Conservation (phyloP, 768 basidiomycete species). For the Tylopilus vinaceipallidus region DNA sequence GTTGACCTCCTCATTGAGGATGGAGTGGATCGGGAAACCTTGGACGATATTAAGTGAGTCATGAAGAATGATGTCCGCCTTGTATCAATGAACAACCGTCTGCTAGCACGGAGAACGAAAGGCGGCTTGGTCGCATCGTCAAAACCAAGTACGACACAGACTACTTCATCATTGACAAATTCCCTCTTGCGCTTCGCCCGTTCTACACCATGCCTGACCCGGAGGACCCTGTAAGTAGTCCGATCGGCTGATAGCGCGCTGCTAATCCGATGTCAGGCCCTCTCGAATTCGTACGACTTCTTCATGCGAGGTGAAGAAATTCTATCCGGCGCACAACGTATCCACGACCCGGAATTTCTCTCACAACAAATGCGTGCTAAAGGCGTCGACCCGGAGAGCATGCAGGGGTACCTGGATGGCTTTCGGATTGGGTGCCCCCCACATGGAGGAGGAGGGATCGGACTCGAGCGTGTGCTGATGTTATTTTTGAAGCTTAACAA, state of each 20-base stretch:
- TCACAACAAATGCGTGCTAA: slow-evolving; percentile 80
- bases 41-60: slow-evolving; percentile 88
- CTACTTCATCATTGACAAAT: slow-evolving; percentile 99
- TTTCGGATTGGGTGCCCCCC: slow-evolving; percentile 95
- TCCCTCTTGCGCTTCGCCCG: slow-evolving; percentile 91
- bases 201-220: slow-evolving; percentile 99
- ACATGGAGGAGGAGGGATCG: slow-evolving; percentile 96
- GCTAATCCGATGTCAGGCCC: slow-evolving; percentile 45
- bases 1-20: slow-evolving; percentile 84
- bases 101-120: slow-evolving; percentile 90
- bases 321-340: slow-evolving; percentile 95
- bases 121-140: slow-evolving; percentile 84
- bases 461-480: slow-evolving; percentile 94
- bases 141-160: slow-evolving; percentile 95
- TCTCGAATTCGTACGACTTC: slow-evolving; percentile 99
- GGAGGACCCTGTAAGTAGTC: slow-evolving; percentile 66
- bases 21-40: slow-evolving; percentile 69
- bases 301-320: slow-evolving; percentile 99
- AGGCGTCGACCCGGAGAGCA: slow-evolving; percentile 87
- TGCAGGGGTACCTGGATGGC: slow-evolving; percentile 91
- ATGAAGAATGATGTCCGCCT: not conserved
- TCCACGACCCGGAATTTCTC: slow-evolving; percentile 86
- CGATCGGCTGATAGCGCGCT: not conserved
- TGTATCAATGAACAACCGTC: slow-evolving; percentile 3
- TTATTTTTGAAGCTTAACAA: slow-evolving; percentile 96